These are phyloP conservation scores for Macroventuria anomochaeta DNA, from an alignment of 2,329 filamentous ascomycete genomes.

Conservation along the genomic window DNA sequence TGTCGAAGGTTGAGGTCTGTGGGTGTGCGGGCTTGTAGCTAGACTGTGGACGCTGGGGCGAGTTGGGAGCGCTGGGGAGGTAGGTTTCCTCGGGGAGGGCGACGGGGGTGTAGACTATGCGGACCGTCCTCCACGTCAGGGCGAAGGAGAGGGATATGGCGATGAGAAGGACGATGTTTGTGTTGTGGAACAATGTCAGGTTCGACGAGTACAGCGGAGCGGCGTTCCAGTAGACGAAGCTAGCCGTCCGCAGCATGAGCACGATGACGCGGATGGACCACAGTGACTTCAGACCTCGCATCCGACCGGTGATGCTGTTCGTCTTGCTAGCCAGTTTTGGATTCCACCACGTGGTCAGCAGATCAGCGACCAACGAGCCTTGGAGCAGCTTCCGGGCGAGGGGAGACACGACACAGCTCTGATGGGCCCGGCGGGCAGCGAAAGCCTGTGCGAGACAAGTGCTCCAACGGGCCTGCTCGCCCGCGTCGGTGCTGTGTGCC, in stretches of 20 bases:
- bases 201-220: conserved; percentile 21
- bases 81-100: conserved; percentile 33
- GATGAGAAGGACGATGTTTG: conserved; percentile 62
- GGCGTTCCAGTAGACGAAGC: conserved; percentile 40
- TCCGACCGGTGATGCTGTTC: conserved; percentile 58
- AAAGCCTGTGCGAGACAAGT: conserved; percentile 34
- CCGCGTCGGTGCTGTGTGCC: conserved; percentile 11
- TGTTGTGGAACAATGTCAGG: conserved; percentile 50
- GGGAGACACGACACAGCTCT: conserved; percentile 38
- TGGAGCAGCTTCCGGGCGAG: conserved; percentile 25
- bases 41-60: conserved; percentile 29
- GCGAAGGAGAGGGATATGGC: conserved; percentile 35
- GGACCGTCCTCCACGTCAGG: conserved; percentile 61
- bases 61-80: conserved; percentile 30
- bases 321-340: conserved; percentile 69
- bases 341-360: conserved; percentile 71
- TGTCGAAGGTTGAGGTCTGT: conserved; percentile 40
- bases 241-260: conserved; percentile 61
- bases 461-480: conserved; percentile 18
- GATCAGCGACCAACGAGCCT: conserved; percentile 55
- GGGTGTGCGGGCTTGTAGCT: conserved; percentile 35
- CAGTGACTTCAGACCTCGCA: conserved; percentile 68
- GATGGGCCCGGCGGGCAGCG: conserved; percentile 25
- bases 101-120: conserved; percentile 57
- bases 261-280: conserved; percentile 70